Evolutionary conservation across 2,329 filamentous ascomycete species (phyloP).

Genomic region (Apiospora phragmitis): DNA sequence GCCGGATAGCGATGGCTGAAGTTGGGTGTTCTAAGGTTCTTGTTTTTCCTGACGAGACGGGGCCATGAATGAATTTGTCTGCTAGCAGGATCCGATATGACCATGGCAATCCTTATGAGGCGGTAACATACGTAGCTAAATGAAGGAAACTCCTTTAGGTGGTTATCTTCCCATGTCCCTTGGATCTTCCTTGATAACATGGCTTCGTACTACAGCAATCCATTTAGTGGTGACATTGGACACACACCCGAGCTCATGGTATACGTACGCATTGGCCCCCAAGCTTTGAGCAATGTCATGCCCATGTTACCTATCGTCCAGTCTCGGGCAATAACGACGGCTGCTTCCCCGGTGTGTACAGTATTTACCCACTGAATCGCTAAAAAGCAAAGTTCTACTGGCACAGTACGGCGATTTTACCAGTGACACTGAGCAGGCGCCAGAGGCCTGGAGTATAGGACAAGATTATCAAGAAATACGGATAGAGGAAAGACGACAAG

Average conservation of each 20-base stretch:
- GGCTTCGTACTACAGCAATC: neutral
- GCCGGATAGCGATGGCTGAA: too few species aligned
- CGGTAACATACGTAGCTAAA: neutral
- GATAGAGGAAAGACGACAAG: neutral
- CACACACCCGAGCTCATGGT: too few species aligned
- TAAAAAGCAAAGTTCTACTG: neutral
- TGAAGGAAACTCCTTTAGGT: neutral
- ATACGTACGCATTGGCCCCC: neutral
- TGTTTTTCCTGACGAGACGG: too few species aligned
- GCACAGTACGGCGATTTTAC: neutral
- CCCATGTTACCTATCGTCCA: neutral
- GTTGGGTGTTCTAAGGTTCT: too few species aligned
- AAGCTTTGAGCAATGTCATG: neutral
- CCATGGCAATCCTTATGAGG: neutral
- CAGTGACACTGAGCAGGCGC: neutral
- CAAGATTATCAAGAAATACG: neutral
- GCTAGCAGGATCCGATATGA: neutral
- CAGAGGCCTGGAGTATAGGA: neutral
- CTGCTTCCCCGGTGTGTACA: neutral
- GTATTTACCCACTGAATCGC: neutral
- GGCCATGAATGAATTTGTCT: neutral
- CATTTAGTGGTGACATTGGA: neutral
- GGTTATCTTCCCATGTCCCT: neutral
- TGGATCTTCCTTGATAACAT: neutral
- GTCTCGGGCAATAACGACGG: neutral